Base-by-base conservation (phyloP, 305 asterid genomes). In the Rubia tinctorum region DNA sequence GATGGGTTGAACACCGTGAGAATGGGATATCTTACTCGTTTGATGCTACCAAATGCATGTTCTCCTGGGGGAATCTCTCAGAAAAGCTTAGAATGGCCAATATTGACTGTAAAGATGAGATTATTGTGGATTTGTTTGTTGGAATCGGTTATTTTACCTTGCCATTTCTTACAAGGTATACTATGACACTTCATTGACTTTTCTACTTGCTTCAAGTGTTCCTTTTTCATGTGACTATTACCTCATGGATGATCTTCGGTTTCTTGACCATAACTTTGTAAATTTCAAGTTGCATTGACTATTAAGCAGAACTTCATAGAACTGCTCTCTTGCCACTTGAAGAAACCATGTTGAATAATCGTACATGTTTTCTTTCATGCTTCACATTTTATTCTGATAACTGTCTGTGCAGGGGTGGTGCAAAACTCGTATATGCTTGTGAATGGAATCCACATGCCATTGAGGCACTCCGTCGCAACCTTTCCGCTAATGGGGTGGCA, bases 51-150 rank as follows among this genome's bases (percentile, higher is more conserved):
- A 93, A 91, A 84, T 95, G 98, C 86, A 93, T 95, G 98, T 95
- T 95, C 83, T 95, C 97, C 30, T 95, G 99, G 99, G 99, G 97
- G 22, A 95, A 95, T 88, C 95, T 93, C 45, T 95, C 97, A 39
- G 98, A 95, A 86, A 95, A 95, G 88, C 91, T 89, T 76, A 88
- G 99, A 18, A 85, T 93, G 89, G 95, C 85, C 67, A 75, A 67
- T 75, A 84, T 91, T 80, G 92, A 88, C 74, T 95, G 99, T 78
- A 86, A 73, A 81, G 87, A 90, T 77, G 91, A 91, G 89, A 96
- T 95, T 61, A 77, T 95, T 55, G 97, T 95, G 3, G 99, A 95
- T 85, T 81, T 95, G 77, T 93, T 91, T 80, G 90, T 98, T 75
- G 99, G 99, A 73, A 93, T 95, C 40, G 98, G 99, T 78, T 95